Evolutionary conservation across 2,329 filamentous ascomycete genomes (phyloP), one percentile per base, ranked within the genome.

Genomic region (Cyphellophora attinorum): DNA sequence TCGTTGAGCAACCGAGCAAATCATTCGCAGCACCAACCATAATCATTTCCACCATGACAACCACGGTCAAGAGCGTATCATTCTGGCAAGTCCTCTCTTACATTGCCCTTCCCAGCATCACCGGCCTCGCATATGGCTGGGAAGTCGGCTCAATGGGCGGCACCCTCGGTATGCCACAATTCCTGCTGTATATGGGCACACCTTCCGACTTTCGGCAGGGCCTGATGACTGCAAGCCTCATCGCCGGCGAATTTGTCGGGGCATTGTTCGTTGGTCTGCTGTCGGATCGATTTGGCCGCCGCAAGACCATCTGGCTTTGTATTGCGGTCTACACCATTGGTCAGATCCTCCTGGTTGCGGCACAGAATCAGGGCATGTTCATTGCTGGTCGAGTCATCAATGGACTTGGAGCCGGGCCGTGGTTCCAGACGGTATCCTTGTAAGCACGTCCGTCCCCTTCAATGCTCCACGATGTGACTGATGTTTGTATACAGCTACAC

Each of bases 211-310:
- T 25, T n/a, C 21, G 21, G 8, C 21, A 25, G 21, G 21, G 21
- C 8, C n/a, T 25, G 21, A 25, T 25, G 21, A 25, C 21, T 8
- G 21, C 21, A 25, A 25, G 21, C n/a, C 21, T 25, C 8, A 25
- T 25, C n/a, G 21, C 21, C 8, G 21, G 21, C 21, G 21, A 25
- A 25, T 25, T 25, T n/a, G 31, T 59, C 3, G 58, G 58, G 27
- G 51, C 55, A 3, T 33, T 61, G 5, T 34, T 49, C 15, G 54
- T 56, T 18, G 58, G 56, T 21, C 53, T 52, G 21, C 31, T 59
- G 8, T 53, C 55, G 4, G 58, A 60, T 40, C 40, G 46, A 1
- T 37, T 55, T 15, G 51, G 53, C 27, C 55, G 56, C 38, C 48
- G 50, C 5, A 27, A 48, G 1, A 51, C 54, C 2, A 48, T 55